A percentile compares a stretch with the other conserved stretches of the same genome.
phyloP scores from a whole-genome alignment of 768 basidiomycete genomes.

The Naganishia randhawae region DNA sequence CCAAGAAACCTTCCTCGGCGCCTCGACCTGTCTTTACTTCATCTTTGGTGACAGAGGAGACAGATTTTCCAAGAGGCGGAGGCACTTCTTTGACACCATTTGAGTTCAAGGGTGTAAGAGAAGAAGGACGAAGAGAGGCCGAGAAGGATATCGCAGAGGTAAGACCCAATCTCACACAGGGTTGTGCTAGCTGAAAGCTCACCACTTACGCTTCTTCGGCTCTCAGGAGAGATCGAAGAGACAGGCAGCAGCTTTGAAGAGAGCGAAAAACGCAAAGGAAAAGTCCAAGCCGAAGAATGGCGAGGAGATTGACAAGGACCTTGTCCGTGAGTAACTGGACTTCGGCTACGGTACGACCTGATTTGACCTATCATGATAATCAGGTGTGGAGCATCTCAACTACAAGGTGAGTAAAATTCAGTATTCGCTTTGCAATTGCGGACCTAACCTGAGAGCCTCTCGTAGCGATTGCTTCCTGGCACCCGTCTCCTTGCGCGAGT shows the following conservation, averaged over 20 bases:
- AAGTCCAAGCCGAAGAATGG: conserved; percentile 46
- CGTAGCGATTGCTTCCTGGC: conserved; percentile 66
- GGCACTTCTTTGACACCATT: conserved; percentile 81
- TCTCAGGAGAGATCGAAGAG: conserved; percentile 51
- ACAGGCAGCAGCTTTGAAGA: conserved; percentile 43
- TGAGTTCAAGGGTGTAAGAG: conserved; percentile 78
- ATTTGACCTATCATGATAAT: background rate
- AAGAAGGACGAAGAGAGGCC: conserved; percentile 80
- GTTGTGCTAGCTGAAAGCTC: conserved; percentile 48
- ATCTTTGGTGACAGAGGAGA: conserved; percentile 57
- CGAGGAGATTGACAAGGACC: conserved; percentile 52
- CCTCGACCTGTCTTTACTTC: conserved; percentile 45
- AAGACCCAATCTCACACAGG: background rate
- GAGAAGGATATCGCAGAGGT: conserved; percentile 62
- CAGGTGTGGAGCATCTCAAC: conserved; percentile 80
- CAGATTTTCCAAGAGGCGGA: conserved; percentile 93
- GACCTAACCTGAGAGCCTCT: conserved; percentile 44
- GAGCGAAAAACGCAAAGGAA: conserved; percentile 28
- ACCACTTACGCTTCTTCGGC: background rate
- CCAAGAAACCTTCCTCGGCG: conserved; percentile 16
- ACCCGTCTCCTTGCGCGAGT: conserved; percentile 88
- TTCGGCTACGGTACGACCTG: background rate
- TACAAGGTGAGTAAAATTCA: conserved; percentile 64
- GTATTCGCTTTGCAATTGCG: conserved; percentile 15
- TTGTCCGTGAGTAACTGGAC: conserved; percentile 52